Conservation (phyloP, 139 green algal species). For the Picochlorum sp. region DNA sequence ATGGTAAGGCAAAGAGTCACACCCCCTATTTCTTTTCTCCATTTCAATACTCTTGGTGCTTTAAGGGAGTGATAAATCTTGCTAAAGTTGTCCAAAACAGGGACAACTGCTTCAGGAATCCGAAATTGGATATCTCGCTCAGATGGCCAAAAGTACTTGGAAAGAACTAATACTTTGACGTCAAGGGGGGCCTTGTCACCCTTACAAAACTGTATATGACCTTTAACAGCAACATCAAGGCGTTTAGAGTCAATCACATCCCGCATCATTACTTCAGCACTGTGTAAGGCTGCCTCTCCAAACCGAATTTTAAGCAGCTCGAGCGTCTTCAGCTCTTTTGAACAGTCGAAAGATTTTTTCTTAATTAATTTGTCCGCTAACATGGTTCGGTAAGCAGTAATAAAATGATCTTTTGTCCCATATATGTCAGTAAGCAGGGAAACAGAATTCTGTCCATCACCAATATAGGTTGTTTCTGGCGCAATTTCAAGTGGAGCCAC, state of each 20-base stretch:
- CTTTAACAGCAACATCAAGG: constrained; percentile 62
- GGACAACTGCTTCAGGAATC: constrained; percentile 28
- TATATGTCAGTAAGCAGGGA: constrained; percentile 76
- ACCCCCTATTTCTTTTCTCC: constrained; percentile 54
- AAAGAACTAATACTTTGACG: constrained; percentile 62
- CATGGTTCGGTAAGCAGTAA: constrained; percentile 85
- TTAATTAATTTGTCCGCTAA: constrained; percentile 70
- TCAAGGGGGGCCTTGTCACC: constrained; percentile 5
- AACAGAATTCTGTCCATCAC: constrained; percentile 52
- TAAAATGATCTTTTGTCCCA: constrained; percentile 68
- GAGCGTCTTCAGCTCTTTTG: constrained; percentile 77
- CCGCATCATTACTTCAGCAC: constrained; percentile 54
- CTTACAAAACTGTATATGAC: not conserved
- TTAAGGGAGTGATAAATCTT: constrained; percentile 64
- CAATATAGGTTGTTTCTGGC: constrained; percentile 11
- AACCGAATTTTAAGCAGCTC: constrained; percentile 94
- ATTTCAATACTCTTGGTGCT: constrained; percentile 78
- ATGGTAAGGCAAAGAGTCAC: constrained; percentile 63
- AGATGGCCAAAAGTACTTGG: constrained; percentile 81
- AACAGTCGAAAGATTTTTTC: constrained; percentile 64
- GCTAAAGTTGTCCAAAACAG: constrained; percentile 28
- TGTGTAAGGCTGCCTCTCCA: constrained; percentile 68
- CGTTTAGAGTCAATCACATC: constrained; percentile 89
- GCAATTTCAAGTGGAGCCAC: constrained; percentile 13
- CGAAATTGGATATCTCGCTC: constrained; percentile 28